phyloP scores from a whole-genome alignment of 352 stramenopile species.

The Phytophthora sojae region DNA sequence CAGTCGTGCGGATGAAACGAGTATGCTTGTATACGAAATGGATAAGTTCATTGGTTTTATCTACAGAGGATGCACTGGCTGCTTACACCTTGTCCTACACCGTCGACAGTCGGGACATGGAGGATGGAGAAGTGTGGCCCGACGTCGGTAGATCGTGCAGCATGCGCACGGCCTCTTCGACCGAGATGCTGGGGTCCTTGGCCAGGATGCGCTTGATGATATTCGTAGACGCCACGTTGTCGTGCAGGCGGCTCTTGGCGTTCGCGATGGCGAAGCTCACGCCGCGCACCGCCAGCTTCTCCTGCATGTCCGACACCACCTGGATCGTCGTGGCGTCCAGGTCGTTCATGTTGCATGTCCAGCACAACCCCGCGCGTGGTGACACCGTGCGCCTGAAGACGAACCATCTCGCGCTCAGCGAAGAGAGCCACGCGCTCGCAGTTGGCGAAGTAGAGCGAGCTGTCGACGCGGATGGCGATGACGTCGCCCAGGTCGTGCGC shows the following conservation, averaged over 20 bases:
- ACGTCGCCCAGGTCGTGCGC: slow-evolving; percentile 43
- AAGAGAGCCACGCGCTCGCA: slow-evolving; percentile 55
- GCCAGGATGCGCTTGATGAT: slow-evolving; percentile 55
- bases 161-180: slow-evolving; percentile 47
- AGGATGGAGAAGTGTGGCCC: slow-evolving; percentile 32
- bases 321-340: slow-evolving; percentile 75
- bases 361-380: slow-evolving; percentile 51
- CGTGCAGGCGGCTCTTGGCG: slow-evolving; percentile 49
- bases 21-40: neutral
- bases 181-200: slow-evolving; percentile 34
- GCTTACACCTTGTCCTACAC: slow-evolving; percentile 31
- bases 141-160: slow-evolving; percentile 27
- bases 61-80: neutral
- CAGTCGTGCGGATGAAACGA: neutral
- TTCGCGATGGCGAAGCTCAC: slow-evolving; percentile 56
- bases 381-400: slow-evolving; percentile 35
- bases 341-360: slow-evolving; percentile 64
- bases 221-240: slow-evolving; percentile 56
- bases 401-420: slow-evolving; percentile 51
- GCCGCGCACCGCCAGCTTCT: slow-evolving; percentile 59
- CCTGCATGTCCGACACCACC: slow-evolving; percentile 64
- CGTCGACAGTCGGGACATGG: slow-evolving; percentile 26
- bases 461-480: slow-evolving; percentile 59
- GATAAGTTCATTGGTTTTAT: slow-evolving; percentile 11
- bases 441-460: slow-evolving; percentile 71